phyloP scores from a whole-genome alignment of 75 land plant genomes.

The Cryptomeria japonica region DNA sequence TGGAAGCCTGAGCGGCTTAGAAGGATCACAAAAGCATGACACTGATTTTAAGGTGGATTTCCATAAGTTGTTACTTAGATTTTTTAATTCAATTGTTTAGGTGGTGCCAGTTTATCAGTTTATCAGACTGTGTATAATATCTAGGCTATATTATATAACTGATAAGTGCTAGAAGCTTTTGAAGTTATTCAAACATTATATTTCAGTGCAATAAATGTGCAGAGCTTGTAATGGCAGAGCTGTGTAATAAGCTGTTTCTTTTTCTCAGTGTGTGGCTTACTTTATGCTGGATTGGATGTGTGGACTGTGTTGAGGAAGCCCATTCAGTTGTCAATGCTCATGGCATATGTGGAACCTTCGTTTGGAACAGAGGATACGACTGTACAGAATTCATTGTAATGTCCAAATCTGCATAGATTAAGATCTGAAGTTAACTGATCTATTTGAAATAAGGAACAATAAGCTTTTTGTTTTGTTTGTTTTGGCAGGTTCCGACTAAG shows the following conservation, averaged over 20 bases:
- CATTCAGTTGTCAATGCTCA: neutral
- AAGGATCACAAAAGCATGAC: no score
- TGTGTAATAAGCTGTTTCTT: neutral
- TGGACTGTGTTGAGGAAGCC: neutral
- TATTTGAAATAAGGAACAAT: no score
- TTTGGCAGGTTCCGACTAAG: constrained; percentile 52
- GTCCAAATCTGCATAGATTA: neutral
- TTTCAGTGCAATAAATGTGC: neutral
- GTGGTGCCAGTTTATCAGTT: no score
- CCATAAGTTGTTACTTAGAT: no score
- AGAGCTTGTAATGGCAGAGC: neutral
- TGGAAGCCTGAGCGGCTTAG: no score
- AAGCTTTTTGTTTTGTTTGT: neutral
- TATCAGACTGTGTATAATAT: no score
- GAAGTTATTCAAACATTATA: no score
- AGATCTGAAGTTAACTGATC: neutral
- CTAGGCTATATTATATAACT: no score
- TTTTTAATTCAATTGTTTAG: no score
- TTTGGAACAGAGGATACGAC: neutral
- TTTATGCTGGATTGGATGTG: neutral
- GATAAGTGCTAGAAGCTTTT: no score
- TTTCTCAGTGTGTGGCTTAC: neutral
- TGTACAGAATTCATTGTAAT: neutral
- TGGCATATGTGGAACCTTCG: neutral
- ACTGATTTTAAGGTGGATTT: no score